Conservation (phyloP, 2,329 filamentous ascomycete species). For the Geosmithia putterillii region DNA sequence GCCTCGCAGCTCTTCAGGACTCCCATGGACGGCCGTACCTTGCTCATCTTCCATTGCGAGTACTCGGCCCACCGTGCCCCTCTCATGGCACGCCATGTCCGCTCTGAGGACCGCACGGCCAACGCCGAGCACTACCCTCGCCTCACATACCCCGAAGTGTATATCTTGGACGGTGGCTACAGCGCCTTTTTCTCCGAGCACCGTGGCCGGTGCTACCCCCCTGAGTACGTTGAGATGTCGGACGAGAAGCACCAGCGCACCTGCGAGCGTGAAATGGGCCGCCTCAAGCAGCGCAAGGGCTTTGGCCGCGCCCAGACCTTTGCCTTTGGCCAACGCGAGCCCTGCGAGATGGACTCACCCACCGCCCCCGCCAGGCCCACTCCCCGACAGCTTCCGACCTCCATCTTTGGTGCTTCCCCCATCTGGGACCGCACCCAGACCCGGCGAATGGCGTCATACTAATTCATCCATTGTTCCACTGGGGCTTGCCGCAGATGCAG, state of each 20-base stretch:
- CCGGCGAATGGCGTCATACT: conserved; percentile 55
- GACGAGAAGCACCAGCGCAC: conserved; percentile 83
- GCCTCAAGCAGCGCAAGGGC: conserved; percentile 74
- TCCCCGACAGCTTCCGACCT: conserved; percentile 29
- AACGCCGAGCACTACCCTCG: conserved; percentile 81
- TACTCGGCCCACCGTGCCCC: conserved; percentile 95
- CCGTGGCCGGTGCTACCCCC: conserved; percentile 73
- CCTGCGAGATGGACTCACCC: conserved; percentile 42
- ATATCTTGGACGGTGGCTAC: conserved; percentile 94
- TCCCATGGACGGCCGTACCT: conserved; percentile 55
- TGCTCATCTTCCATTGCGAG: conserved; percentile 93
- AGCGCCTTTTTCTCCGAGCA: conserved; percentile 81
- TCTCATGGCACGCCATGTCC: conserved; percentile 89
- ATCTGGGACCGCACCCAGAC: conserved; percentile 38
- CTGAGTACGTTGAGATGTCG: conserved; percentile 95
- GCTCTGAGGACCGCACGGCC: conserved; percentile 71
- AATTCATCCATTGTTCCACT: conserved; percentile 11
- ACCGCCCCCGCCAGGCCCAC: conserved; percentile 35
- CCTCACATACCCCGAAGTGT: conserved; percentile 92
- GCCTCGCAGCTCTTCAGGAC: conserved; percentile 65
- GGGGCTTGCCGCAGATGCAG: neutral
- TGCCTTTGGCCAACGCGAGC: conserved; percentile 70
- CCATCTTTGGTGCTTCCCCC: conserved; percentile 26
- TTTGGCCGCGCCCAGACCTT: conserved; percentile 84
- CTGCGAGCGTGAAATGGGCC: conserved; percentile 89